Conservation (phyloP, 495 filamentous ascomycete species). For the Ramalina intermedia region DNA sequence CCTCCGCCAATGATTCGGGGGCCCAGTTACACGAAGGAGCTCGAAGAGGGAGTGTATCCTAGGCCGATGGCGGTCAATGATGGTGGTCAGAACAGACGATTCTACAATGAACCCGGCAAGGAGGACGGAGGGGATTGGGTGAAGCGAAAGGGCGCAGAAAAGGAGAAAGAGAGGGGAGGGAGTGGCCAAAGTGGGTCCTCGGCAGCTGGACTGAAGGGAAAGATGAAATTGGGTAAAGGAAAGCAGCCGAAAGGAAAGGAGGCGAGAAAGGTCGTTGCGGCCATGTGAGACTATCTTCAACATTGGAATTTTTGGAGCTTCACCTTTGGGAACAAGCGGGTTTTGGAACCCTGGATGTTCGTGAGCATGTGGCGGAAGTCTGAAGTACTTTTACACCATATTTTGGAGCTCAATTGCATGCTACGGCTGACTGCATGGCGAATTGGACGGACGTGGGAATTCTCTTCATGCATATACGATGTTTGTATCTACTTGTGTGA, state of each 20-base stretch:
- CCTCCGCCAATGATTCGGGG: slow-evolving; percentile 12
- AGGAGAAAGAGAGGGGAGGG: neutral
- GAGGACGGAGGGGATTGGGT: neutral
- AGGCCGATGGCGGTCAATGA: slow-evolving; percentile 9
- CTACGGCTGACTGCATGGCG: too few species aligned
- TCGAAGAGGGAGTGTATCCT: slow-evolving; percentile 6
- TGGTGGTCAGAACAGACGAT: neutral
- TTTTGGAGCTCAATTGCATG: too few species aligned
- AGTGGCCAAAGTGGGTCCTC: neutral
- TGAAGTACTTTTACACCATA: too few species aligned
- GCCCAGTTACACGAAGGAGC: slow-evolving; percentile 9
- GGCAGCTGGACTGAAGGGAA: neutral
- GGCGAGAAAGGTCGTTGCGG: slow-evolving; percentile 11
- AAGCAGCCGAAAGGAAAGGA: slow-evolving; percentile 6
- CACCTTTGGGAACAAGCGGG: neutral
- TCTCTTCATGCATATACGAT: too few species aligned
- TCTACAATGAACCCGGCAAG: neutral
- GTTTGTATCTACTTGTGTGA: too few species aligned
- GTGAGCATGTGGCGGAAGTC: too few species aligned
- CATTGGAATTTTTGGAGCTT: neutral
- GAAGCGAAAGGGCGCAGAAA: neutral
- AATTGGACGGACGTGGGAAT: too few species aligned
- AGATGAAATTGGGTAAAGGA: neutral
- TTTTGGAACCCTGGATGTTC: neutral
- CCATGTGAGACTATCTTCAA: neutral